Percentiles rank a stretch among this genome's conserved stretches.
Conservation (phyloP, 495 filamentous ascomycete genomes). For the Hypoxylon trugodes region DNA sequence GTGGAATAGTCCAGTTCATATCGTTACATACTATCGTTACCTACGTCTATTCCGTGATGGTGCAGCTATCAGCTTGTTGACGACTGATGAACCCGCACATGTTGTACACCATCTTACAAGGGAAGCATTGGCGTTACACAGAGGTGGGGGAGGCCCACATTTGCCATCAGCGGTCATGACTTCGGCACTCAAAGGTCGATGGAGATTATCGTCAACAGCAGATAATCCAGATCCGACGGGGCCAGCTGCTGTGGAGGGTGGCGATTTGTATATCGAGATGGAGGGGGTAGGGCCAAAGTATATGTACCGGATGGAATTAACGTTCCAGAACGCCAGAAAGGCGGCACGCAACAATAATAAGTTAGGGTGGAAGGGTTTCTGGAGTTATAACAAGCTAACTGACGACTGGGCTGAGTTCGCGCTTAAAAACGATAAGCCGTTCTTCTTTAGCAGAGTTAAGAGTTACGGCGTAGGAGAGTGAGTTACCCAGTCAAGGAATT, state of each 20-base stretch:
- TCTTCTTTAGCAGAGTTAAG: conserved; percentile 86
- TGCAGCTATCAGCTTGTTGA: conserved; percentile 76
- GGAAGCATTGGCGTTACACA: conserved; percentile 46
- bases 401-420: conserved; percentile 91
- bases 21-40: conserved; percentile 98
- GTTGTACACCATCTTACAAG: conserved; percentile 77
- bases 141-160: conserved; percentile 27
- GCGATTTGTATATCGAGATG: conserved; percentile 83
- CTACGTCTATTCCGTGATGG: conserved; percentile 94
- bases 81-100: conserved; percentile 81
- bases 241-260: conserved; percentile 60
- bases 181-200: conserved; percentile 50
- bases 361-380: conserved; percentile 87
- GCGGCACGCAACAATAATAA: conserved; percentile 73
- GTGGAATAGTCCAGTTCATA: conserved; percentile 89
- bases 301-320: conserved; percentile 79
- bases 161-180: conserved; percentile 49
- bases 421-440: conserved; percentile 83
- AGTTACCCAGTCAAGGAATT: too few species aligned
- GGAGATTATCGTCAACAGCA: conserved; percentile 42
- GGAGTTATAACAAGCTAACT: conserved; percentile 87
- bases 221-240: conserved; percentile 42
- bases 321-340: conserved; percentile 66
- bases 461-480: conserved; percentile 66
- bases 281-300: conserved; percentile 80